A percentile compares a stretch with the other conserved stretches of the same genome.
These are phyloP conservation scores for Ceratopteris richardii DNA, from an alignment of 75 land plant species.

Conservation along the genomic window DNA sequence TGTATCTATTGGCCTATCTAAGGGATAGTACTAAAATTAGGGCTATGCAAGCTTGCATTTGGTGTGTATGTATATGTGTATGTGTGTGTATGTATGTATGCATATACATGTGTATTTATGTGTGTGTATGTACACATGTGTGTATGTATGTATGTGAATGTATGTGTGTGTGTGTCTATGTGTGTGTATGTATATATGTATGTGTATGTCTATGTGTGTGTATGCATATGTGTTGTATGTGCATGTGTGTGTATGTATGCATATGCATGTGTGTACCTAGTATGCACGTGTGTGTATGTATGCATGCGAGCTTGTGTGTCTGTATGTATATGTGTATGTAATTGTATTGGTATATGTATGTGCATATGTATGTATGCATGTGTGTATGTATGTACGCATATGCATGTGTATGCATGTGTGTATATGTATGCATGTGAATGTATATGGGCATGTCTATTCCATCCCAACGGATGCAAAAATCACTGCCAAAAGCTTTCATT, in stretches of 20 bases:
- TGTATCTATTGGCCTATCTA: no score
- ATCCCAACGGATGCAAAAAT: no score
- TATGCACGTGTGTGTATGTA: slow-evolving; percentile 1
- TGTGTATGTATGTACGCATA: not conserved
- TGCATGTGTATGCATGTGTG: slow-evolving; percentile 3
- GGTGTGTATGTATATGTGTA: not conserved
- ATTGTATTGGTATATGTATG: not conserved
- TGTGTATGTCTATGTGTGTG: slow-evolving; percentile 3
- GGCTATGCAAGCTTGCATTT: not conserved
- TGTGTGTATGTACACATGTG: not conserved
- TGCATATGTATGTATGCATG: not conserved
- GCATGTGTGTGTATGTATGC: slow-evolving; percentile 2
- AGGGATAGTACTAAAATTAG: no score
- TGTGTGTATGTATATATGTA: slow-evolving; percentile 1
- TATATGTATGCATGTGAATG: not conserved
- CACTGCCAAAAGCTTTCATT: no score
- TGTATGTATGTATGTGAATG: not conserved
- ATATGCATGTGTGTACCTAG: no score
- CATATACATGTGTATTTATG: not conserved
- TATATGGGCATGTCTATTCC: not conserved
- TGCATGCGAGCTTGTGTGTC: not conserved
- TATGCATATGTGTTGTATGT: no score
- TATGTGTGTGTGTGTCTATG: slow-evolving; percentile 3
- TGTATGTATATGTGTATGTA: not conserved
- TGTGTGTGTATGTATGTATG: slow-evolving; percentile 1